Percentiles rank a stretch among this genome's conserved stretches.
phyloP scores from a whole-genome alignment of 345 rosid genomes.

The Brassica incana region DNA sequence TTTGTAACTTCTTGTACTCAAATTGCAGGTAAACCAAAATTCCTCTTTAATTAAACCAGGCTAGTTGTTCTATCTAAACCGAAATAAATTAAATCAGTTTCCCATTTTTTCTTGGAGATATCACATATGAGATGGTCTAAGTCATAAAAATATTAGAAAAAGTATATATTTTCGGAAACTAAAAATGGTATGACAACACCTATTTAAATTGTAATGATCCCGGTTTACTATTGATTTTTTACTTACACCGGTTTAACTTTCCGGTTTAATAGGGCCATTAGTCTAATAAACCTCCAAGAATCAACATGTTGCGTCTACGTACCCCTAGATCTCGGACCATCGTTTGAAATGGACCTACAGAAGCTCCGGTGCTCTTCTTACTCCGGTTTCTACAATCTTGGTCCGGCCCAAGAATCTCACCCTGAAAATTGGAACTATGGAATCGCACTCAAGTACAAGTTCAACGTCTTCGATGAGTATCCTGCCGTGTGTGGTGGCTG shows the following conservation, averaged over 20 bases:
- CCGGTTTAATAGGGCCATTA: slow-evolving; percentile 54
- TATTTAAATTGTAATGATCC: background rate
- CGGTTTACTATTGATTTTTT: background rate
- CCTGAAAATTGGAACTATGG: slow-evolving; percentile 91
- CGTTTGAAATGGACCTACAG: slow-evolving; percentile 72
- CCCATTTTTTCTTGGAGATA: background rate
- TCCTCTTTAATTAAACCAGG: background rate
- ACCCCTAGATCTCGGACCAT: slow-evolving; percentile 82
- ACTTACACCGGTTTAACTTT: slow-evolving; percentile 22
- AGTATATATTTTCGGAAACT: too few species aligned
- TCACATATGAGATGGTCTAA: background rate
- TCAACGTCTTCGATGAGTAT: slow-evolving; percentile 70
- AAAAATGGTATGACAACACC: background rate
- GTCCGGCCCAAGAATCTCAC: slow-evolving; percentile 63
- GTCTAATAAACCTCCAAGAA: slow-evolving; percentile 60
- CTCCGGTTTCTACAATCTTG: slow-evolving; percentile 77
- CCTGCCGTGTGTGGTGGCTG: slow-evolving; percentile 66
- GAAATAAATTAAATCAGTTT: background rate
- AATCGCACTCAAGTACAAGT: slow-evolving; percentile 77
- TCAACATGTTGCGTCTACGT: slow-evolving; percentile 92
- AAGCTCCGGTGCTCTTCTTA: slow-evolving; percentile 69
- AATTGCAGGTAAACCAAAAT: slow-evolving; percentile 33
- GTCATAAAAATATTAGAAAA: too few species aligned
- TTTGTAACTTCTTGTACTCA: slow-evolving; percentile 80
- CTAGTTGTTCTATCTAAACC: slow-evolving; percentile 6